Evolutionary conservation across 148 eudicot species (phyloP).

Genomic region (Chenopodium berlandieri): DNA sequence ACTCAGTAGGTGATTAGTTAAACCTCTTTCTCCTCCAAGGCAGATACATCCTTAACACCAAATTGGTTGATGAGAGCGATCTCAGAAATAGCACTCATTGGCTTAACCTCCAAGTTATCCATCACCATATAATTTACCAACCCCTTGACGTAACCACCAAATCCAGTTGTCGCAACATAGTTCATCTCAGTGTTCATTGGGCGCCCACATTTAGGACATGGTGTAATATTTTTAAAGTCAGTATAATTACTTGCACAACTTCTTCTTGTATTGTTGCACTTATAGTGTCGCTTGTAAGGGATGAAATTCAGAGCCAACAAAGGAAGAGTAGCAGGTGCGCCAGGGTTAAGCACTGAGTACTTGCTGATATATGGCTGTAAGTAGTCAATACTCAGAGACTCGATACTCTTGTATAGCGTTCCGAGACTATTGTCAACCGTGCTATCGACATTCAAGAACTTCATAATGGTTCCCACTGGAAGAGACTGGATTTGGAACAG

Average conservation of each 20-base stretch:
- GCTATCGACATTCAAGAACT: not conserved
- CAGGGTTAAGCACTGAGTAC: not conserved
- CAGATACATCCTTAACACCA: slow-evolving; percentile 6
- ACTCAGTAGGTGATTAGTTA: too few species aligned
- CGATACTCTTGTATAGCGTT: slow-evolving; percentile 13
- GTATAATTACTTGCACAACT: not conserved
- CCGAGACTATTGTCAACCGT: slow-evolving; percentile 16
- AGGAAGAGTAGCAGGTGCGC: not conserved
- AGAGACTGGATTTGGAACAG: slow-evolving; percentile 25
- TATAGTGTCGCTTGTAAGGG: not conserved
- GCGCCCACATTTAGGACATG: not conserved
- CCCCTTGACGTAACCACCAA: slow-evolving; percentile 30
- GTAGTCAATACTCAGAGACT: not conserved
- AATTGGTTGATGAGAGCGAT: slow-evolving; percentile 21
- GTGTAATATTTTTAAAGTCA: not conserved
- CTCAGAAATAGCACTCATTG: slow-evolving; percentile 26
- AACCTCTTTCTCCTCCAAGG: slow-evolving; percentile 26
- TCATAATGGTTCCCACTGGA: slow-evolving; percentile 16
- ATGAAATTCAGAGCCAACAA: not conserved
- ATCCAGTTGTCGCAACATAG: slow-evolving; percentile 8
- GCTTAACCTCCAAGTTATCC: slow-evolving; percentile 28
- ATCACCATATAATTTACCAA: slow-evolving; percentile 31
- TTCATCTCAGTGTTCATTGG: not conserved
- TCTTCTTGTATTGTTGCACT: not conserved
- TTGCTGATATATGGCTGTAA: not conserved